phyloP scores from a whole-genome alignment of 1,284 basidiomycete genomes.

The Cryptococcus amylolentus region DNA sequence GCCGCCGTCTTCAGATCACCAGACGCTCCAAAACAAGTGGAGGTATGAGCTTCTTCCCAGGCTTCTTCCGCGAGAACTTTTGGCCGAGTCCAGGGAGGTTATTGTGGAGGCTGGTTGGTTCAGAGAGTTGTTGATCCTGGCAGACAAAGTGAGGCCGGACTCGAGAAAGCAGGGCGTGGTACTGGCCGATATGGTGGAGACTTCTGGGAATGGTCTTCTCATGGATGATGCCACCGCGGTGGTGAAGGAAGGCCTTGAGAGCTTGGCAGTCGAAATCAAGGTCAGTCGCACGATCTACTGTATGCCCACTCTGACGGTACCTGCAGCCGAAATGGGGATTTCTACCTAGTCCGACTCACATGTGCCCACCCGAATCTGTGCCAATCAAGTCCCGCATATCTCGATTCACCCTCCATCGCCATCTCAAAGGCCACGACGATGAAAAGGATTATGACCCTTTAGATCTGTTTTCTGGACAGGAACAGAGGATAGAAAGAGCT shows the following conservation, averaged over 20 bases:
- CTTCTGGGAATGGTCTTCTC: conserved; percentile 60
- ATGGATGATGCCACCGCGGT: conserved; percentile 50
- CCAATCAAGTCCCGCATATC: conserved; percentile 67
- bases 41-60: conserved; percentile 27
- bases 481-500: conserved; percentile 59
- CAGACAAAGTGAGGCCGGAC: conserved; percentile 57
- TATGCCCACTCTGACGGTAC: not conserved
- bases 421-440: conserved; percentile 47
- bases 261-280: conserved; percentile 82
- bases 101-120: conserved; percentile 64
- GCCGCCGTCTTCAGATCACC: conserved; percentile 5
- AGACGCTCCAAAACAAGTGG: conserved; percentile 23
- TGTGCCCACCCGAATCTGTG: conserved; percentile 59
- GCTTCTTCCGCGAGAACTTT: conserved; percentile 59
- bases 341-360: conserved; percentile 60
- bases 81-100: conserved; percentile 60
- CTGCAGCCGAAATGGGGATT: conserved; percentile 93
- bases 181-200: conserved; percentile 52
- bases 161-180: conserved; percentile 56
- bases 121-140: conserved; percentile 53
- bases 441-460: conserved; percentile 70
- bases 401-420: conserved; percentile 83
- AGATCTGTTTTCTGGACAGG: conserved; percentile 73
- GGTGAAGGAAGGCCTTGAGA: conserved; percentile 9
- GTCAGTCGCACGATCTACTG: conserved; percentile 49